Conservation (phyloP, 257 asterid species). For the Coffea canephora region DNA sequence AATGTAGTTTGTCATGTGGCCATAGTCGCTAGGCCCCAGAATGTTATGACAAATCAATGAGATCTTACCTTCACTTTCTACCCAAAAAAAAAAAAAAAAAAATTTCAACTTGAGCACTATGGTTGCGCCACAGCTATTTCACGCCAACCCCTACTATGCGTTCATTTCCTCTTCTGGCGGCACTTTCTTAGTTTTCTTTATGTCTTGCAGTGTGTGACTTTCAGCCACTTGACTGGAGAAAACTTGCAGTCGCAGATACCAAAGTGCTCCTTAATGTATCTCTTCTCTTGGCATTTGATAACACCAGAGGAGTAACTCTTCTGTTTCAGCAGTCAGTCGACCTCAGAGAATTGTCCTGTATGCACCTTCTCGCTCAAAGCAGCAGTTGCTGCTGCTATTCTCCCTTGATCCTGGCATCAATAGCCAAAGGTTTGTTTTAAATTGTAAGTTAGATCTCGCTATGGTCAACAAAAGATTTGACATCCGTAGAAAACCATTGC, state of each 20-base stretch:
- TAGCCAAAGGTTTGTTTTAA: constrained; percentile 9
- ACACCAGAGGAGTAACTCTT: neutral
- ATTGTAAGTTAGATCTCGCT: no score
- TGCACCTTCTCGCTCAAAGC: constrained; percentile 49
- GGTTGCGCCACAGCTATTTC: neutral
- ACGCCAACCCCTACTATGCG: neutral
- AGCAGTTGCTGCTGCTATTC: constrained; percentile 55
- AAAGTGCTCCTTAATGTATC: neutral
- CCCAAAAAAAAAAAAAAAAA: neutral
- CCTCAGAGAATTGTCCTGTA: constrained; percentile 42
- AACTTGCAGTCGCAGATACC: neutral
- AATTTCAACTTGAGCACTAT: neutral
- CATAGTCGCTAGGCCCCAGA: neutral
- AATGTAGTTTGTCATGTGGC: neutral
- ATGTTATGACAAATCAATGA: neutral
- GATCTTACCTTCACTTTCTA: neutral
- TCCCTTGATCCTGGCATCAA: constrained; percentile 52
- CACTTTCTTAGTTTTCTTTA: neutral
- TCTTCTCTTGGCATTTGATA: neutral
- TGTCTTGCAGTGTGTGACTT: neutral
- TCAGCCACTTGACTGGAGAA: neutral
- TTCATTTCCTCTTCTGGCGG: neutral
- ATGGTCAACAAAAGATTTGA: constrained; percentile 1
- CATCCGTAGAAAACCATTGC: neutral
- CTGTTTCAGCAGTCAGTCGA: constrained; percentile 20